Base-by-base conservation (phyloP, 2,329 filamentous ascomycete genomes). In the Periglandula ipomoeae region DNA sequence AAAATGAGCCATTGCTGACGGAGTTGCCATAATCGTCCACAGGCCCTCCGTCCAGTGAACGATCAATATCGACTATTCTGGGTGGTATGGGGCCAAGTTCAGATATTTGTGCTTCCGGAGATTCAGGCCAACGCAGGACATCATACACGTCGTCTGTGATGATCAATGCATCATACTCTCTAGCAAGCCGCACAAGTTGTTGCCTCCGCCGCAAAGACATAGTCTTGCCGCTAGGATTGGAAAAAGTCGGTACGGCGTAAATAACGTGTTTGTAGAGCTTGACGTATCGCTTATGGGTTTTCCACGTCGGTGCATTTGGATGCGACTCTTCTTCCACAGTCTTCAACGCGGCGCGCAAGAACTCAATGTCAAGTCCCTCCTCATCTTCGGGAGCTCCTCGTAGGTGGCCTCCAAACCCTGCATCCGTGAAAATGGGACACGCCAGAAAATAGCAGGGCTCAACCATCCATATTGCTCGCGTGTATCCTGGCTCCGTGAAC, bases 111-210 rank as follows among this genome's bases (percentile, higher is more conserved):
- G 85, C 59, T 46, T 58, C 23, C 49, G 48, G 52, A 2, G 52
- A 47, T 26, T 50, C 58, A 2, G 79, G 76, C 88, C 89, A 96
- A 62, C 90, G 86, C 5, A 97, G 73, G 55, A 91, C 85, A 64
- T 97, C 91, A 62, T 98, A 98, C 9, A 97, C 89, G 64, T 98
- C 93, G 67, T 97, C 91, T 44, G 80, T 80, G 24, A 96, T 75
- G 48, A 96, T 67, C n/a, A 97, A 75, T 6, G 87, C 88, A 63
- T 97, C 83, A 62, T 85, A 81, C 50, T 82, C 73, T 49, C 91
- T 77, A 0, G 91, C 91, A 6, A 96, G 67, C n/a, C 72, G 70
- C 22, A 97, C 81, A 4, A 97, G 74, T 10, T 71, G 71, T 53
- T 82, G 69, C 3, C 93, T 78, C 24, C 85, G 78, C 17, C 67